phyloP scores from a whole-genome alignment of 768 basidiomycete species.

The Phallus indusiatus region DNA sequence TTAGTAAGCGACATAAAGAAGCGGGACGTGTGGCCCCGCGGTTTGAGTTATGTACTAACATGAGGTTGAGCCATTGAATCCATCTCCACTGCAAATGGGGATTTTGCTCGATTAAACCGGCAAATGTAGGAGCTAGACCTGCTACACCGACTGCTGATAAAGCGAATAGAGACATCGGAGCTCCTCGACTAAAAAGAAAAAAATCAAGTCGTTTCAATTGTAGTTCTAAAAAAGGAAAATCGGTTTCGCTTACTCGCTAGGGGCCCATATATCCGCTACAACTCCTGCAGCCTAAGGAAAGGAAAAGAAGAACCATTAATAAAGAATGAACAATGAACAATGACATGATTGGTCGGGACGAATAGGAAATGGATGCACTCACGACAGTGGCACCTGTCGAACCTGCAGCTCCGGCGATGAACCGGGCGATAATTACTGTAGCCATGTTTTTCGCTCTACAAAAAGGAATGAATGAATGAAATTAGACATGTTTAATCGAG shows the following conservation, averaged over 20 bases:
- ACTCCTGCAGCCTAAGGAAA: slow-evolving; percentile 42
- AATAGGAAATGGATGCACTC: background rate
- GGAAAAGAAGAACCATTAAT: too few relatives aligned
- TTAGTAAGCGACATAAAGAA: background rate
- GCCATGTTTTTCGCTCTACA: slow-evolving; percentile 37
- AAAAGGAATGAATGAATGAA: background rate
- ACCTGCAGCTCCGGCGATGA: slow-evolving; percentile 55
- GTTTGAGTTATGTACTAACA: slow-evolving; percentile 31
- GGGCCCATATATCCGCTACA: slow-evolving; percentile 58
- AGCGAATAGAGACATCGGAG: slow-evolving; percentile 72
- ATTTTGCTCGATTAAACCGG: slow-evolving; percentile 60
- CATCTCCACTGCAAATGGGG: slow-evolving; percentile 59
- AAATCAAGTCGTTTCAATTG: background rate
- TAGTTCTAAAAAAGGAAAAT: slow-evolving; percentile 1
- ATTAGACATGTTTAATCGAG: background rate
- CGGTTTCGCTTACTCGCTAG: slow-evolving; percentile 39
- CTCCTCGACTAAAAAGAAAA: slow-evolving; percentile 43
- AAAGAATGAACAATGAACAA: too few relatives aligned
- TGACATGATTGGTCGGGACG: background rate
- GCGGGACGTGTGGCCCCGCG: too few relatives aligned
- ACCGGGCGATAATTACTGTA: slow-evolving; percentile 57
- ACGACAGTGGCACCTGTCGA: slow-evolving; percentile 68
- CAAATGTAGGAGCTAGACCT: slow-evolving; percentile 53
- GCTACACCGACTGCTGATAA: slow-evolving; percentile 49
- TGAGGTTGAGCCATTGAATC: slow-evolving; percentile 77